Evolutionary conservation across 768 basidiomycete species (phyloP).

Genomic region (Omphalotus guepiniiformis): DNA sequence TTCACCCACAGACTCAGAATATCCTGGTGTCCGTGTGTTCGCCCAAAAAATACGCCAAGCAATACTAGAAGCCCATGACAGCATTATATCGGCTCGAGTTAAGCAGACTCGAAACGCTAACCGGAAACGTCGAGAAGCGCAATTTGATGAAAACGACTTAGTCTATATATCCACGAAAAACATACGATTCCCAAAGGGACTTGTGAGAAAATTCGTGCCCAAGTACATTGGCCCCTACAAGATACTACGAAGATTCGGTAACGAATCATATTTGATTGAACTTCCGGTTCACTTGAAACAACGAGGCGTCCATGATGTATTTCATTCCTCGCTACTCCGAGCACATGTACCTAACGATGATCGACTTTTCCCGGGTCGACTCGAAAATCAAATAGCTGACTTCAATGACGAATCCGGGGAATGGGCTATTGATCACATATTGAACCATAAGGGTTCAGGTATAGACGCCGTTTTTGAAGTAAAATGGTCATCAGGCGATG

Average conservation of each 20-base stretch:
- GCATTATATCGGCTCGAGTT: conserved; percentile 25
- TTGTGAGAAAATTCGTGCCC: conserved; percentile 23
- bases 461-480: conserved; percentile 20
- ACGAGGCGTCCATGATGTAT: conserved; percentile 19
- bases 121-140: conserved; percentile 11
- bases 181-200: background rate
- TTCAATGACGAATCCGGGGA: conserved; percentile 15
- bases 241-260: conserved; percentile 13
- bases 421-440: conserved; percentile 21
- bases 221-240: conserved; percentile 21
- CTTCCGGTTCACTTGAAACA: conserved; percentile 14
- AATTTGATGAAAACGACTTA: conserved; percentile 17
- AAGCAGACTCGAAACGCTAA: conserved; percentile 27
- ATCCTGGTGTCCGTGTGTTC: conserved; percentile 20
- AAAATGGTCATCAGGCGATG: conserved; percentile 22
- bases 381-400: conserved; percentile 13
- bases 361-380: conserved; percentile 23
- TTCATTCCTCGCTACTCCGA: conserved; percentile 26
- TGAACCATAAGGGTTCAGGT: conserved; percentile 21
- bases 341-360: conserved; percentile 22
- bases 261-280: conserved; percentile 6
- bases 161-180: background rate
- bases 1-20: conserved; percentile 7
- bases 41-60: conserved; percentile 27
- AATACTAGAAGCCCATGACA: conserved; percentile 28